Evolutionary conservation across 1,139 yeast genomes (phyloP).

Genomic region (Suhomyces choctaworum): DNA sequence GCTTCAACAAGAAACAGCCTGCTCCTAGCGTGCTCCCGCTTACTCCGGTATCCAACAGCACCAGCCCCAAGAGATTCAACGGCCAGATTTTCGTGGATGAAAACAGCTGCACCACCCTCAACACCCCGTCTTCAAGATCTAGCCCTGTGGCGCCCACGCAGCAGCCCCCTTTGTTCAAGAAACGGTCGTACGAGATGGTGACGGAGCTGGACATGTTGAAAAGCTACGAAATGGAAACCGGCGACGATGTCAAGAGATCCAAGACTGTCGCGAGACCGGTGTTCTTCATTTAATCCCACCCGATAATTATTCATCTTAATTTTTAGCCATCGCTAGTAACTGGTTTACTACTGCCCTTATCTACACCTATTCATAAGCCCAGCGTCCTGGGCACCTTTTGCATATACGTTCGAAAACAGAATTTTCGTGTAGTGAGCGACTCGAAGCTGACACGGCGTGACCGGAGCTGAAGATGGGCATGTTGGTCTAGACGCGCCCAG

Average conservation of each 20-base stretch:
- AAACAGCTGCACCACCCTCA: conserved; percentile 5
- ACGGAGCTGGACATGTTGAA: conserved; percentile 7
- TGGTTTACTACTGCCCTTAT: conserved; percentile 16
- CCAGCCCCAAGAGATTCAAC: conserved; percentile 24
- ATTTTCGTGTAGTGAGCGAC: too few species aligned
- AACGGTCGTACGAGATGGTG: conserved; percentile 18
- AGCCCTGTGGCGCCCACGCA: conserved; percentile 15
- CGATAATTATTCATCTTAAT: too few species aligned
- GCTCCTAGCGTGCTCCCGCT: conserved; percentile 21
- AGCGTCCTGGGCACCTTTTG: too few species aligned
- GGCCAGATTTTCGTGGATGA: conserved; percentile 15
- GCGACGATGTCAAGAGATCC: conserved; percentile 15
- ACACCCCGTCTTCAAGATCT: conserved; percentile 14
- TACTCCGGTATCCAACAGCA: conserved; percentile 30
- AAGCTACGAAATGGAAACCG: conserved; percentile 8
- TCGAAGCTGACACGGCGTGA: background rate
- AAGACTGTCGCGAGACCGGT: conserved; percentile 16
- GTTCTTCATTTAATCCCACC: conserved; percentile 15
- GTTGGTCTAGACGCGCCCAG: too few species aligned
- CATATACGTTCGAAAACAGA: too few species aligned
- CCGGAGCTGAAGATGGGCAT: too few species aligned
- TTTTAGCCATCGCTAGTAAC: conserved; percentile 8
- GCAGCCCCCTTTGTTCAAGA: conserved; percentile 16
- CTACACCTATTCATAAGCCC: too few species aligned
- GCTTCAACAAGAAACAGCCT: conserved; percentile 9